Conservation (phyloP, 2,329 filamentous ascomycete genomes). For the Thyridium curvatum region DNA sequence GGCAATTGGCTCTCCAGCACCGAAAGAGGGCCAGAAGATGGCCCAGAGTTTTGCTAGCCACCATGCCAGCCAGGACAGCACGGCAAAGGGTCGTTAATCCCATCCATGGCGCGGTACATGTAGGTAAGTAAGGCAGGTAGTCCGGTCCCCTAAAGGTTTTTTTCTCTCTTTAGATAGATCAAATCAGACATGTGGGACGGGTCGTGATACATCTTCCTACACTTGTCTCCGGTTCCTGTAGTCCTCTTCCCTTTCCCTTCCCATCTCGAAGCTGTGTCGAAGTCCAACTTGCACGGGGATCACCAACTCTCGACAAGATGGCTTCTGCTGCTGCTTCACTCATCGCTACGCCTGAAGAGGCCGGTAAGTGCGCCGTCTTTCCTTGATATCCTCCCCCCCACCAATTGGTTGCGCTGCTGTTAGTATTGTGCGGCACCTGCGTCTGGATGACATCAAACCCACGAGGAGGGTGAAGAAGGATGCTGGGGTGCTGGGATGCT, state of each 20-base stretch:
- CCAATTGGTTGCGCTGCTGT: constrained; percentile 1
- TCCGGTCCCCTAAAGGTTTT: too few species aligned
- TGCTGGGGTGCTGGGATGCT: neutral
- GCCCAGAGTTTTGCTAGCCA: neutral
- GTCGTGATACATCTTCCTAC: too few species aligned
- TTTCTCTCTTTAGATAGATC: too few species aligned
- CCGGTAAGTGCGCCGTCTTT: constrained; percentile 40
- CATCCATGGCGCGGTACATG: too few species aligned
- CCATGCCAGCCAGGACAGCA: too few species aligned
- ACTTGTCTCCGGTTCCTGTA: constrained; percentile 19
- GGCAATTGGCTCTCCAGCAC: constrained; percentile 5
- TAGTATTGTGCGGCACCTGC: neutral
- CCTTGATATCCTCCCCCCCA: too few species aligned
- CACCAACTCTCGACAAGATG: too few species aligned
- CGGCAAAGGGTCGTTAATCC: too few species aligned
- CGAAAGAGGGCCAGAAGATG: neutral
- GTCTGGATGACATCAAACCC: neutral
- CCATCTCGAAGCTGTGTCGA: constrained; percentile 15
- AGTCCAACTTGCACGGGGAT: constrained; percentile 14
- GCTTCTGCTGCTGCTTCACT: too few species aligned
- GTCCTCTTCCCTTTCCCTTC: too few species aligned
- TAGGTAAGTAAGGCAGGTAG: too few species aligned
- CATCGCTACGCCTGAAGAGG: constrained; percentile 57
- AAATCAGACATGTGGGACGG: neutral
- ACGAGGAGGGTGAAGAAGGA: neutral